Evolutionary conservation across 352 stramenopile genomes (phyloP), one percentile per base, ranked within the genome.

Genomic region (Phytophthora colocasiae): DNA sequence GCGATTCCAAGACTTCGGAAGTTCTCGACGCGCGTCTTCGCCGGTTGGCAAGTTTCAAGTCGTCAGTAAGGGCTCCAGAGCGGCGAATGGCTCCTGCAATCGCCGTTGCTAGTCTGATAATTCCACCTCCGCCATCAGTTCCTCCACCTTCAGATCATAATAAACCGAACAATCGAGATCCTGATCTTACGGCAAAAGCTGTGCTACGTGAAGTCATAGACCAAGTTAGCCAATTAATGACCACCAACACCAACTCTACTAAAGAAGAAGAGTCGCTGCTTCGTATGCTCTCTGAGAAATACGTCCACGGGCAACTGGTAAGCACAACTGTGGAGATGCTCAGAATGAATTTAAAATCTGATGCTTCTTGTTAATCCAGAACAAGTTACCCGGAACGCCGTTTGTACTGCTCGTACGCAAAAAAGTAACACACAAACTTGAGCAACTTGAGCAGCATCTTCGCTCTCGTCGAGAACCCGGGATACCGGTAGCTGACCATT

Each of bases 381-480:
- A 53, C 51, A 76, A 74, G 26, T 66, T 90, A 15, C 58, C 74
- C 12, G 60, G 46, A 19, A 88, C 81, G 14, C 77, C 79, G 27
- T 88, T 90, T 57, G 81, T 90, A 54, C 57, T 75, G 49, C 56
- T 88, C 17, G 72, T 67, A 15, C 66, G 71, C 10, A 66, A 62
- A 27, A 90, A 88, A 34, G 65, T 69, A 29, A 61, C 77, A 32
- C 73, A 83, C 39, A 82, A 81, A 43, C 75, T 90, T 39, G 60
- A 81, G 11, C 74, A 77, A 22, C 63, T 89, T 17, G 55, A 68
- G 32, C 17, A 50, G 3, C 38, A 50, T 39, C 17, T 67, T 39
- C 15, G 15, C 14, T 38, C 53, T 61, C 53, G 46, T 7, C 46
- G 31, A 27, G 29, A 46, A 7, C 2, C 22, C 6, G 14, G 59